These are phyloP conservation scores for Lactarius vividus DNA, from an alignment of 768 basidiomycete species.

Conservation along the genomic window DNA sequence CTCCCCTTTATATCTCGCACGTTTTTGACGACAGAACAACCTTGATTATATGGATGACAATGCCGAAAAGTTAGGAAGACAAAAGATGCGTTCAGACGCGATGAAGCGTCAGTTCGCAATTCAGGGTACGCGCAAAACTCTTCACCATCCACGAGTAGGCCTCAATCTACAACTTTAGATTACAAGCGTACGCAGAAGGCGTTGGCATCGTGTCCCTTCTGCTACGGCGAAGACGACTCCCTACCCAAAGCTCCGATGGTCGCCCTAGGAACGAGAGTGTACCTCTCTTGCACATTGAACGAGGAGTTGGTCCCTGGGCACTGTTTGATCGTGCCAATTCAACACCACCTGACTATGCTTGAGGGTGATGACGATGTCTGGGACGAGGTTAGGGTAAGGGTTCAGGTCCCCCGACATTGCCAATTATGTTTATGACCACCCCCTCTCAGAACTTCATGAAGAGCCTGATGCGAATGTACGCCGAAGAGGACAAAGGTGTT, in stretches of 20 bases:
- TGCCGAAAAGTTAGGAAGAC: constrained; percentile 84
- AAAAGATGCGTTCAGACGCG: constrained; percentile 94
- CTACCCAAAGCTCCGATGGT: constrained; percentile 84
- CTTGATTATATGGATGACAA: constrained; percentile 97
- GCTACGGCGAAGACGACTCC: constrained; percentile 90
- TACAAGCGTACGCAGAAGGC: constrained; percentile 94
- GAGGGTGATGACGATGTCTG: constrained; percentile 97
- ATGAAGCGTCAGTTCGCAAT: constrained; percentile 98
- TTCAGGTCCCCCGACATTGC: not conserved
- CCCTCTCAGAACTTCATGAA: constrained; percentile 72
- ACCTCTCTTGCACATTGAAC: constrained; percentile 82
- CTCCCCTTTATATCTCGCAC: constrained; percentile 1
- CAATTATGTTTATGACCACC: constrained; percentile 1
- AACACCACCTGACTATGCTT: constrained; percentile 87
- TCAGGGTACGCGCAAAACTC: constrained; percentile 55
- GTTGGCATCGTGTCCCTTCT: constrained; percentile 80
- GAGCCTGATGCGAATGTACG: constrained; percentile 93
- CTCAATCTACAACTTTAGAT: constrained; percentile 47
- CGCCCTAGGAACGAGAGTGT: constrained; percentile 87
- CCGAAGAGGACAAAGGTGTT: constrained; percentile 89
- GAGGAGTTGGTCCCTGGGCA: constrained; percentile 93
- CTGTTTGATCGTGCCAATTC: constrained; percentile 92
- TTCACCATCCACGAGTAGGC: constrained; percentile 4
- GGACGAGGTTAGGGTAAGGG: constrained; percentile 91
- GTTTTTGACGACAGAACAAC: constrained; percentile 53